phyloP scores from a whole-genome alignment of 2,329 filamentous ascomycete species.

The Trichothecium sympodiale region DNA sequence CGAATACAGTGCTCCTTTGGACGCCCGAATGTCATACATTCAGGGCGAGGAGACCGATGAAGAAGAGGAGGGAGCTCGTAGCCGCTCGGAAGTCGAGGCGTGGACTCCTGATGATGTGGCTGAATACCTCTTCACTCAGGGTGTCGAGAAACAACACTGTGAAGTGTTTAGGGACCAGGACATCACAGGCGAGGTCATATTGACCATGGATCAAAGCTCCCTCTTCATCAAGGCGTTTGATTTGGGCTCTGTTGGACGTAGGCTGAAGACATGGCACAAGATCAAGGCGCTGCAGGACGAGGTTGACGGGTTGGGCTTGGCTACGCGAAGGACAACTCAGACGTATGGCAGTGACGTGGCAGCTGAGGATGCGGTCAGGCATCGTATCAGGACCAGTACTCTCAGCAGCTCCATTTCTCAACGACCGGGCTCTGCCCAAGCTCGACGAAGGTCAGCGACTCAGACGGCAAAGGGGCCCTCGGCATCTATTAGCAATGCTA shows the following conservation, averaged over 20 bases:
- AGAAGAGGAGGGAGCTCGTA: conserved; percentile 69
- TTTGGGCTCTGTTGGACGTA: conserved; percentile 77
- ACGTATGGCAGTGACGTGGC: conserved; percentile 48
- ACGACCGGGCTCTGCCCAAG: conserved; percentile 34
- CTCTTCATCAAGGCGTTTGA: conserved; percentile 94
- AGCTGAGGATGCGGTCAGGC: conserved; percentile 38
- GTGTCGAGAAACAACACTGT: conserved; percentile 82
- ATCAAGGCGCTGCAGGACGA: conserved; percentile 88
- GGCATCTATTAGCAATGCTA: conserved; percentile 29
- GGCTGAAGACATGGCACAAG: conserved; percentile 93
- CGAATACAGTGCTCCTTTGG: conserved; percentile 74
- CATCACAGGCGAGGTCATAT: conserved; percentile 82
- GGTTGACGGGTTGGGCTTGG: conserved; percentile 42
- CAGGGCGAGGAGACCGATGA: conserved; percentile 92
- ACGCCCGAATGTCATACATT: conserved; percentile 77
- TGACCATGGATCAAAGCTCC: conserved; percentile 92
- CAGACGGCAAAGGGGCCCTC: conserved; percentile 37
- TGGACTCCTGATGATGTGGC: conserved; percentile 81
- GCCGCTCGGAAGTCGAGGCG: conserved; percentile 57
- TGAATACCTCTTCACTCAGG: conserved; percentile 74
- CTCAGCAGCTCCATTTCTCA: conserved; percentile 37
- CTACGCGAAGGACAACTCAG: conserved; percentile 40
- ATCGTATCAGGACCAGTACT: conserved; percentile 46
- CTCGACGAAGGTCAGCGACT: conserved; percentile 35
- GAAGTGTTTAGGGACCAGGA: conserved; percentile 93